Percentiles rank a stretch among this genome's conserved stretches.
These are phyloP conservation scores for Paramarasmius palmivorus DNA, from an alignment of 1,284 basidiomycete species.

Conservation along the genomic window DNA sequence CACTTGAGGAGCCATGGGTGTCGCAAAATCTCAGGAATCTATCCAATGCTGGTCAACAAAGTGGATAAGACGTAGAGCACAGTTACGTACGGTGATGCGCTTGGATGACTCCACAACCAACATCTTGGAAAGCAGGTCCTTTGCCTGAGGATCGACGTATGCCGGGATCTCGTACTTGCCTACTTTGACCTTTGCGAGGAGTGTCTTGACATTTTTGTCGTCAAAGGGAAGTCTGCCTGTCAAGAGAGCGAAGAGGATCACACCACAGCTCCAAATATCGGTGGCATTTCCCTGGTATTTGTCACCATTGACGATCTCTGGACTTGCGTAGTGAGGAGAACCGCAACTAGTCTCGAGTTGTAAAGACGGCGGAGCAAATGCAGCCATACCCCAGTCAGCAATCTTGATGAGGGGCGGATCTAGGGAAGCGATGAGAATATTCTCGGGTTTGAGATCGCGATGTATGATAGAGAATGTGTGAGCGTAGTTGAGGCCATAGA, in stretches of 20 bases:
- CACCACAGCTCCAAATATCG: conserved; percentile 97
- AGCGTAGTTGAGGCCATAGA: conserved; percentile 95
- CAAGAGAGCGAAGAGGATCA: conserved; percentile 99
- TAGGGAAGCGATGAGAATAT: conserved; percentile 86
- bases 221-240: conserved; percentile 97
- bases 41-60: conserved; percentile 13
- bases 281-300: conserved; percentile 93
- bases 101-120: conserved; percentile 87
- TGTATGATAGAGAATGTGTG: conserved; percentile 99
- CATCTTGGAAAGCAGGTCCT: conserved; percentile 81
- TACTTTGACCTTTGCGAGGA: conserved; percentile 89
- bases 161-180: conserved; percentile 85
- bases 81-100: conserved; percentile 76
- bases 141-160: conserved; percentile 72
- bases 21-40: conserved; percentile 86
- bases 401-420: conserved; percentile 91
- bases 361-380: conserved; percentile 77
- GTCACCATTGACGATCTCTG: conserved; percentile 95
- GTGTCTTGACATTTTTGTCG: conserved; percentile 79
- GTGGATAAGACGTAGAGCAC: conserved; percentile 4
- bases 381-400: conserved; percentile 99
- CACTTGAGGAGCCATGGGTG: conserved; percentile 80
- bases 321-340: conserved; percentile 96
- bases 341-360: conserved; percentile 97
- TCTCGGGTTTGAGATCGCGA: conserved; percentile 98